Evolutionary conservation across 2,329 filamentous ascomycete species (phyloP), one percentile per base, ranked within the genome.

Genomic region (Mycosphaerella sp.): DNA sequence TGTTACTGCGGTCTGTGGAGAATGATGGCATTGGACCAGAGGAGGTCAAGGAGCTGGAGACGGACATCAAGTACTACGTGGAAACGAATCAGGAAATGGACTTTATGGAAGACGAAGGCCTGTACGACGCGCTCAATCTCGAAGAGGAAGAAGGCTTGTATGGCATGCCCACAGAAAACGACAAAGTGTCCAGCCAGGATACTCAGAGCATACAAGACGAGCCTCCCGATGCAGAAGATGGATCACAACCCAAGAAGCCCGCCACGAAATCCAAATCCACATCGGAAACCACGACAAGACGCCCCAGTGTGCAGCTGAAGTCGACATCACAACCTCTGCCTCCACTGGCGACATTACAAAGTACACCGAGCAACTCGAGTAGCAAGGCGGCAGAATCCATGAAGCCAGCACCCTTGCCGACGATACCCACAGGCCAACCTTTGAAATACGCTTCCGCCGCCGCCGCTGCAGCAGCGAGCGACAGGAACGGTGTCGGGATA

Each of bases 381-480:
- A 80, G 80, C 67, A 73, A 78, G 48, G 74, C 79, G 54, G 78
- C 77, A 50, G 78, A 78, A 42, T 75, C 79, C 50, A 97, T 97
- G 92, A 98, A 97, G 76, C 92, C 93, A 10, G 93, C 93, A 14
- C 85, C 89, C 14, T 74, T 91, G 64, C 93, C 93, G 1, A 84
- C 87, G 55, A 83, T 92, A 69, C 84, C 88, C 6, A 87, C 89
- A 3, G 90, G 90, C 45, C 92, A 97, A 70, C 89, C 87, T 1
- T 78, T 98, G 62, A 97, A 97, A 73, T 98, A 98, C 69, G 93
- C 93, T 43, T 97, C 93, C 38, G 93, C 93, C 0, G 93, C 93
- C 0, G 93, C 93, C 0, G 93, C 93, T 0, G 93, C 92, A 0
- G 92, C 93, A 1, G 89, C 91, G 44, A 90, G 83, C 70, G 90